Evolutionary conservation across 768 basidiomycete species (phyloP).

Genomic region (Russula emetica): DNA sequence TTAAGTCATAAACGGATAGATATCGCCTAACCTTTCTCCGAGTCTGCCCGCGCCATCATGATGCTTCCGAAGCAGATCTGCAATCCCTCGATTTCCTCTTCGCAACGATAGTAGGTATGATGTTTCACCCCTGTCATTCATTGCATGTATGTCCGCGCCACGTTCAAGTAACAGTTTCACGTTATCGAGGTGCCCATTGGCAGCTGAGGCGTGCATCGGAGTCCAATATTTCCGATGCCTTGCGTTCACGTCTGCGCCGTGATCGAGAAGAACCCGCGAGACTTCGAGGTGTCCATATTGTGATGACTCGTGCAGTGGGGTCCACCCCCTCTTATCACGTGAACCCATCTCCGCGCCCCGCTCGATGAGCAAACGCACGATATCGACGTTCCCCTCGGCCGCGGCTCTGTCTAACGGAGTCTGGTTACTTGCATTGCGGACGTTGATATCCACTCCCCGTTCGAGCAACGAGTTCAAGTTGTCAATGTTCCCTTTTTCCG

Average conservation of each 20-base stretch:
- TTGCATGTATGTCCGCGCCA: too few species aligned
- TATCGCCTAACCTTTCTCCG: not conserved
- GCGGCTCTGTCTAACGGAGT: not conserved
- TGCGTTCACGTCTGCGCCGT: constrained; percentile 4
- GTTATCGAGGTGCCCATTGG: too few species aligned
- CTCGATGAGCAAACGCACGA: not conserved
- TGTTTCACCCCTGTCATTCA: not conserved
- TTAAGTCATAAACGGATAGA: not conserved
- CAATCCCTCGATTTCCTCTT: not conserved
- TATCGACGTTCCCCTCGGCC: not conserved
- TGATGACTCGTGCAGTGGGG: not conserved
- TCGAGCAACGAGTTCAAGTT: not conserved
- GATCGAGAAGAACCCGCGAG: not conserved
- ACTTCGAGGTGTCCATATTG: not conserved
- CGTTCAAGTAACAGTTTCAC: too few species aligned
- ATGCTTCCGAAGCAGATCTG: not conserved
- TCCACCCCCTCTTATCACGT: not conserved
- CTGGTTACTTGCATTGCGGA: not conserved
- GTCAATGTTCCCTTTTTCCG: not conserved
- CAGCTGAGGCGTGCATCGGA: too few species aligned
- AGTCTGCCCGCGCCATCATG: not conserved
- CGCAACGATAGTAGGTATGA: not conserved
- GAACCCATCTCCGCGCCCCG: not conserved
- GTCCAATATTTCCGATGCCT: too few species aligned
- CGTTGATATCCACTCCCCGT: not conserved